Evolutionary conservation across 192 early-diverging fungal genomes (phyloP), one percentile per base, ranked within the genome.

Genomic region (Rhizoclosmatium sp.): DNA sequence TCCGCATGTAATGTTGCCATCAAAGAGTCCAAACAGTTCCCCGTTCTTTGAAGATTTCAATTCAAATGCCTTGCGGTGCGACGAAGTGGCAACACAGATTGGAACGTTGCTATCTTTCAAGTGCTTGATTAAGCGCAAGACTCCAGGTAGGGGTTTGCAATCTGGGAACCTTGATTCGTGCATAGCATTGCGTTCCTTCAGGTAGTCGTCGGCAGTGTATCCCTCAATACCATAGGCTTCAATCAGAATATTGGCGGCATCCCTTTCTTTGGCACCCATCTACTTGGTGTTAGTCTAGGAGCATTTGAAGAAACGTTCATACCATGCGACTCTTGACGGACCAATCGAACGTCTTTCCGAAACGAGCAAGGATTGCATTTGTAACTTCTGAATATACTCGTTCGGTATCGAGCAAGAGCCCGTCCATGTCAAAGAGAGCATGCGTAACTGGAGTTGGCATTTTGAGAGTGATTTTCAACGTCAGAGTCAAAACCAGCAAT

Each of bases 321-420:
- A 64, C 39, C 72, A 75, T 75, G n/a, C 58, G 56, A 47, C 59
- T 62, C 72, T 75, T 75, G 44, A 75, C 14, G 10, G n/a, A 40
- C 72, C 72, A 75, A 4, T 14, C 4, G 59, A 75, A 75, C 45
- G 56, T 75, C 46, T 82, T 75, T 46, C 94, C 92, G 75, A 90
- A 93, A 65, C 93, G 92, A 58, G 83, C 89, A 42, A 97, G 85
- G 69, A 99, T 92, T 61, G 92, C 88, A 31, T 92, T 88, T 5
- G 95, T 94, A 21, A 96, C 95, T 79, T 93, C 85, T 4, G 94
- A 92, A 83, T 98, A 98, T 69, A 98, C 90, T 21, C 87, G 85
- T 85, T 98, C 66, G 10, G 96, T 96, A 79, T 96, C 94, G 12
- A 82, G 82, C 16, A 85, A 81, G 4, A 85, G 71, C 2, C 85